Percentiles rank a stretch among this genome's conserved stretches.
Conservation (phyloP, 2,329 filamentous ascomycete genomes). For the Hortaea werneckii region DNA sequence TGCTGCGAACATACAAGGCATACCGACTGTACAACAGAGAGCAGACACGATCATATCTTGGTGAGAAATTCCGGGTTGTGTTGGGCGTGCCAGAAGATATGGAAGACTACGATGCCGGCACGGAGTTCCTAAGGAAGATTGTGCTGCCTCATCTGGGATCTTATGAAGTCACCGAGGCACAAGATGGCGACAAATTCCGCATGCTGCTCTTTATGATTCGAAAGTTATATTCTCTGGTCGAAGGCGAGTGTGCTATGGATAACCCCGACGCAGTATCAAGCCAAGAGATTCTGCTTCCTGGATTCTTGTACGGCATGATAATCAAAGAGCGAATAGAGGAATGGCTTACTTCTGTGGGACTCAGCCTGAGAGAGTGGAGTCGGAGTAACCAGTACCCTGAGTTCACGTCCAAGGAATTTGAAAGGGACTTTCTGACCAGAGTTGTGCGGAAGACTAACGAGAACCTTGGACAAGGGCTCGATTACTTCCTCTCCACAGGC, state of each 20-base stretch:
- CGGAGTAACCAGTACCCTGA: slow-evolving; percentile 40
- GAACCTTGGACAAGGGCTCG: slow-evolving; percentile 74
- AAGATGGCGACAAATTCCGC: slow-evolving; percentile 87
- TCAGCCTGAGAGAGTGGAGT: slow-evolving; percentile 40
- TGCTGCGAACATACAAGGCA: slow-evolving; percentile 85
- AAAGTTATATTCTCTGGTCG: slow-evolving; percentile 87
- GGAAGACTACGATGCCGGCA: slow-evolving; percentile 79
- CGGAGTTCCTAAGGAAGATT: slow-evolving; percentile 80
- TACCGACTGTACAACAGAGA: slow-evolving; percentile 75
- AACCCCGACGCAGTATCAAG: slow-evolving; percentile 96
- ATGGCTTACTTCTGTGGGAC: slow-evolving; percentile 58
- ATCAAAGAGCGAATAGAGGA: slow-evolving; percentile 92
- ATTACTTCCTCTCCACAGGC: slow-evolving; percentile 94
- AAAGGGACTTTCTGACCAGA: slow-evolving; percentile 65
- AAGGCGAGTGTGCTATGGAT: slow-evolving; percentile 84
- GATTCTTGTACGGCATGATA: slow-evolving; percentile 89
- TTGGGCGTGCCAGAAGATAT: slow-evolving; percentile 74
- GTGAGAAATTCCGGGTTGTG: slow-evolving; percentile 82
- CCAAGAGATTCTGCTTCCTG: slow-evolving; percentile 87
- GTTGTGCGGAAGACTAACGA: slow-evolving; percentile 77
- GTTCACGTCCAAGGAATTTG: slow-evolving; percentile 69
- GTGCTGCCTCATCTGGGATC: slow-evolving; percentile 88
- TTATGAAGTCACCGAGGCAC: slow-evolving; percentile 67
- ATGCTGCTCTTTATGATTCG: slow-evolving; percentile 92
- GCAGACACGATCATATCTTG: slow-evolving; percentile 76